Conservation (phyloP, 2,329 filamentous ascomycete genomes). For the Aspergillus uvarum region DNA sequence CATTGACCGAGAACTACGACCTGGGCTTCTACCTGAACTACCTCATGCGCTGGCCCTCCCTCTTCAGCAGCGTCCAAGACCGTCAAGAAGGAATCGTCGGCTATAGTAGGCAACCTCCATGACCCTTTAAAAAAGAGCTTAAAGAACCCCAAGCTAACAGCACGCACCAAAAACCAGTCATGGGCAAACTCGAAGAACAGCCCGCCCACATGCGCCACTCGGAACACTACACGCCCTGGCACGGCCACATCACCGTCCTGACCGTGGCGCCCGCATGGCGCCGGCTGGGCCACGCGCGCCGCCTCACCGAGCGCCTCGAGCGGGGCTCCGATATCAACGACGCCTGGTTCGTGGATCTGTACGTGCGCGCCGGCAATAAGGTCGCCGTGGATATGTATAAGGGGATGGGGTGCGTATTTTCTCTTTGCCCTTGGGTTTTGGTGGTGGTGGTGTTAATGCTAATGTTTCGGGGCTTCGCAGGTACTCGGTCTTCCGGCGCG, state of each 20-base stretch:
- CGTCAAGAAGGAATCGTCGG: slow-evolving; percentile 84
- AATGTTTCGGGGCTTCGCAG: slow-evolving; percentile 28
- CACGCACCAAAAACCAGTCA: slow-evolving; percentile 59
- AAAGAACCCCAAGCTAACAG: slow-evolving; percentile 3
- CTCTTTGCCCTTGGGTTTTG: neutral
- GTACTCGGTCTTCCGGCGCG: slow-evolving; percentile 81
- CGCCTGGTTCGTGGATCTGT: slow-evolving; percentile 94
- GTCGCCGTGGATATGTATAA: slow-evolving; percentile 87
- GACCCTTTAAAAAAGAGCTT: too few relatives aligned
- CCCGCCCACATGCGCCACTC: slow-evolving; percentile 72
- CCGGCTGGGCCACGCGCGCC: slow-evolving; percentile 80
- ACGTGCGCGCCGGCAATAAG: slow-evolving; percentile 84
- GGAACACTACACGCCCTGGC: slow-evolving; percentile 96
- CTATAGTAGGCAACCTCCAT: slow-evolving; percentile 72
- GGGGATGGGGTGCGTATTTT: slow-evolving; percentile 67
- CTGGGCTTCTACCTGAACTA: slow-evolving; percentile 95
- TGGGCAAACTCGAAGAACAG: slow-evolving; percentile 93
- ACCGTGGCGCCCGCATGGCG: slow-evolving; percentile 87
- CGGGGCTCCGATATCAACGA: slow-evolving; percentile 76
- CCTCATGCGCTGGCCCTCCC: slow-evolving; percentile 89
- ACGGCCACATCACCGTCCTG: slow-evolving; percentile 94
- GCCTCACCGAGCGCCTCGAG: slow-evolving; percentile 78
- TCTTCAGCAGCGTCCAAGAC: slow-evolving; percentile 91
- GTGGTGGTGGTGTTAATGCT: neutral
- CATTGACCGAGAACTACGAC: slow-evolving; percentile 96